Percentiles rank a stretch among this genome's conserved stretches.
These are phyloP conservation scores for Saccharata proteae DNA, from an alignment of 2,329 filamentous ascomycete species.

Conservation along the genomic window DNA sequence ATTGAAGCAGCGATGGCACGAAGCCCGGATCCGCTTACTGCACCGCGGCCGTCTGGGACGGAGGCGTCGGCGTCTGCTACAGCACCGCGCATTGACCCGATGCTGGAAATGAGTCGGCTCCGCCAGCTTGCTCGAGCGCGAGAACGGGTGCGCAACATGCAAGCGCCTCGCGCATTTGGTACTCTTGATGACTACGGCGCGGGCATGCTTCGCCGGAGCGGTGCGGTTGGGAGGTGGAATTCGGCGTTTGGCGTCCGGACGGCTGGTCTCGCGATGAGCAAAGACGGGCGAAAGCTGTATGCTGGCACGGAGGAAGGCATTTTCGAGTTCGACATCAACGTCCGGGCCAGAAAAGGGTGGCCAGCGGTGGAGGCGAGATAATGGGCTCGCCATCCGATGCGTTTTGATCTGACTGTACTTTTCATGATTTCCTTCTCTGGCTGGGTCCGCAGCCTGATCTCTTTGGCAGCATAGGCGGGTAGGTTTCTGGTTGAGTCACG, in stretches of 20 bases:
- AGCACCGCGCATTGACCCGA: constrained; percentile 13
- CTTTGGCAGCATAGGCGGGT: no score
- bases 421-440: not conserved
- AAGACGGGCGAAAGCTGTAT: constrained; percentile 35
- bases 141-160: constrained; percentile 23
- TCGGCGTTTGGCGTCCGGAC: constrained; percentile 29
- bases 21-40: constrained; percentile 16
- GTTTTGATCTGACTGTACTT: no score
- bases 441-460: not conserved
- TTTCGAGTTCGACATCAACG: constrained; percentile 59
- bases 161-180: constrained; percentile 1
- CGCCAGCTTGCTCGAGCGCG: constrained; percentile 24
- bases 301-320: constrained; percentile 54
- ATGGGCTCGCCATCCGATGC: no score
- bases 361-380: constrained; percentile 27
- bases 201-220: constrained; percentile 4
- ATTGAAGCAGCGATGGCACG: constrained; percentile 35
- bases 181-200: constrained; percentile 7
- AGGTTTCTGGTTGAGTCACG: not conserved
- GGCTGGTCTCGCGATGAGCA: constrained; percentile 36
- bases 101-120: constrained; percentile 21
- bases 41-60: constrained; percentile 1
- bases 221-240: constrained; percentile 4
- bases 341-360: constrained; percentile 44
- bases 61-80: not conserved